phyloP scores from a whole-genome alignment of 768 basidiomycete genomes.

The Boletus sp. region DNA sequence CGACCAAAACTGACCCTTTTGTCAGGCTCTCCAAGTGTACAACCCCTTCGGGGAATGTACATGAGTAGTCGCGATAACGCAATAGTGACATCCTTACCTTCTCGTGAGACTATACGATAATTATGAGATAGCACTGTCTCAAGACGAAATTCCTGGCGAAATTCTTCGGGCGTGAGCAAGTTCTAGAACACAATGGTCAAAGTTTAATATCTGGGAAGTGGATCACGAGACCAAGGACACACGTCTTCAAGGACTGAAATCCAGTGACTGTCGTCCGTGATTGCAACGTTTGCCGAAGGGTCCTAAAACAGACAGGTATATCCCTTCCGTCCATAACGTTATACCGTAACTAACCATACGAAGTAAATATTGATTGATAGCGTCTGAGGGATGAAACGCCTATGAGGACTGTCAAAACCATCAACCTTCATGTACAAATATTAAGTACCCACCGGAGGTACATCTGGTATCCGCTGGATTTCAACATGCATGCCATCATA shows the following conservation, averaged over 20 bases:
- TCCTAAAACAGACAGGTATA: neutral
- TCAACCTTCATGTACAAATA: too few species aligned
- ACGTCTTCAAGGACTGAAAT: conserved; percentile 7
- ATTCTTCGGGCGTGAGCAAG: neutral
- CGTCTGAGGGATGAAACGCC: conserved; percentile 5
- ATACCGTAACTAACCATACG: neutral
- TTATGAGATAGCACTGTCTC: neutral
- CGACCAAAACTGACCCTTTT: neutral
- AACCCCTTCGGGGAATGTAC: neutral
- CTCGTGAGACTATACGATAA: neutral
- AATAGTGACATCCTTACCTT: neutral
- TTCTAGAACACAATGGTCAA: neutral
- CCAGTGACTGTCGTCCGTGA: conserved; percentile 8
- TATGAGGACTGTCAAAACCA: neutral
- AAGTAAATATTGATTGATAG: conserved; percentile 4
- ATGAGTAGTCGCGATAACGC: neutral
- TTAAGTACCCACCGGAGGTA: neutral
- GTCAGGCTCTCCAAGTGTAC: neutral
- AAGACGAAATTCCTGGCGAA: neutral
- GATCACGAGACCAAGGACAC: neutral
- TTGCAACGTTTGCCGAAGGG: conserved; percentile 4
- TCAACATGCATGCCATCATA: too few species aligned
- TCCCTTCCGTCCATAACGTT: too few species aligned
- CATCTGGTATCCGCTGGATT: neutral
- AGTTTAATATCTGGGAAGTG: neutral